A percentile compares a stretch with the other conserved stretches of the same genome.
Evolutionary conservation across 164 flowering plant genomes (phyloP).

Genomic region (Umbilicus rupestris): DNA sequence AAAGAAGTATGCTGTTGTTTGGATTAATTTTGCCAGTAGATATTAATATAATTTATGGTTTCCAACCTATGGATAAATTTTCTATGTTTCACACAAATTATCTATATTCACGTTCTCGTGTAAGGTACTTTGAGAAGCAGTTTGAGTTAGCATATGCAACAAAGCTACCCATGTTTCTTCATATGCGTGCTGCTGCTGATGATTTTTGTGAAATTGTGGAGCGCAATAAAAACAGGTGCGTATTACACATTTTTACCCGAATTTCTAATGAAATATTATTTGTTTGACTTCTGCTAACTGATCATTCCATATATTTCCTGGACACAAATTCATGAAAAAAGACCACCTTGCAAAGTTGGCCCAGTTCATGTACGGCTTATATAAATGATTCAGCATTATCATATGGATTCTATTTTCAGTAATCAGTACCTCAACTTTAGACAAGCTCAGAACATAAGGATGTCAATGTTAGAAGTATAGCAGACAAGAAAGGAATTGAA

Average conservation of each 20-base stretch:
- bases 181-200: constrained; percentile 94
- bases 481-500: neutral
- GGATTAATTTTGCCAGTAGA: neutral
- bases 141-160: constrained; percentile 76
- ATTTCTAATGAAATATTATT: neutral
- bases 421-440: neutral
- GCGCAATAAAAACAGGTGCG: constrained; percentile 56
- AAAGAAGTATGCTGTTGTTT: constrained; percentile 54
- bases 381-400: neutral
- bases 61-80: neutral
- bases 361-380: neutral
- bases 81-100: neutral
- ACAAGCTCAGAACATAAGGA: neutral
- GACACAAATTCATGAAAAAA: neutral
- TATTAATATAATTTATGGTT: neutral
- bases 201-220: constrained; percentile 83
- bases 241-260: neutral
- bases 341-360: neutral
- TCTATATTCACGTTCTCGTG: neutral
- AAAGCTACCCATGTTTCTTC: constrained; percentile 95
- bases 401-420: neutral
- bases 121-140: constrained; percentile 92
- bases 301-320: neutral
- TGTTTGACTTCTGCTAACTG: neutral
- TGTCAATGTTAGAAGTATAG: neutral